Evolutionary conservation across 2,329 filamentous ascomycete genomes (phyloP).

Genomic region (Hymenoscyphus albidus): DNA sequence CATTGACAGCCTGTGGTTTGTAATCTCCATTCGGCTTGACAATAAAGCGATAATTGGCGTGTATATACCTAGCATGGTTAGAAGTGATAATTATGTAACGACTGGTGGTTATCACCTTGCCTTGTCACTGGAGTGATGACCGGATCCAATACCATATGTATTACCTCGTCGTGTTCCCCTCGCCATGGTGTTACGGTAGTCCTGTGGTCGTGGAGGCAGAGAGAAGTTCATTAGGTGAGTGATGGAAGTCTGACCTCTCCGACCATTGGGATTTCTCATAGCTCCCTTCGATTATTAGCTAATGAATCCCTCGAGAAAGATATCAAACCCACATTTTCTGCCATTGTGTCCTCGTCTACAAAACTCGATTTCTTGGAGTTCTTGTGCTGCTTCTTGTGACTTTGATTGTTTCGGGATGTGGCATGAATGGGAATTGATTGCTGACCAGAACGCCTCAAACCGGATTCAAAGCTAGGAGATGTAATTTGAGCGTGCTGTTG

Average conservation of each 20-base stretch:
- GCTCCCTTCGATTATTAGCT: slow-evolving; percentile 24
- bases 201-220: slow-evolving; percentile 68
- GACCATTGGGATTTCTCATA: slow-evolving; percentile 63
- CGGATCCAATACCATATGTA: slow-evolving; percentile 81
- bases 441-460: slow-evolving; percentile 27
- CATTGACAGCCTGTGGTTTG: slow-evolving; percentile 73
- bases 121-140: slow-evolving; percentile 88
- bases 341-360: slow-evolving; percentile 83
- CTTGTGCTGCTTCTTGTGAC: slow-evolving; percentile 76
- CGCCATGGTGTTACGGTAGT: slow-evolving; percentile 46
- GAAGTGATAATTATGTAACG: slow-evolving; percentile 12
- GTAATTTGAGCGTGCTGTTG: slow-evolving; percentile 30
- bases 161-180: slow-evolving; percentile 59
- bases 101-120: slow-evolving; percentile 57
- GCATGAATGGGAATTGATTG: slow-evolving; percentile 27
- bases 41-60: slow-evolving; percentile 97
- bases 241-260: slow-evolving; percentile 93
- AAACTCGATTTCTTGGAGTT: slow-evolving; percentile 69
- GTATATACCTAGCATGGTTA: slow-evolving; percentile 63
- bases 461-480: slow-evolving; percentile 31
- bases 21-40: slow-evolving; percentile 82
- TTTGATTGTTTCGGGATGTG: slow-evolving; percentile 71
- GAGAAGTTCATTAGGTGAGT: slow-evolving; percentile 95
- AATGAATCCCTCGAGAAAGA: not conserved
- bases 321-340: slow-evolving; percentile 61